Conservation (phyloP, 1,284 basidiomycete species). For the Cryptococcus sp. region DNA sequence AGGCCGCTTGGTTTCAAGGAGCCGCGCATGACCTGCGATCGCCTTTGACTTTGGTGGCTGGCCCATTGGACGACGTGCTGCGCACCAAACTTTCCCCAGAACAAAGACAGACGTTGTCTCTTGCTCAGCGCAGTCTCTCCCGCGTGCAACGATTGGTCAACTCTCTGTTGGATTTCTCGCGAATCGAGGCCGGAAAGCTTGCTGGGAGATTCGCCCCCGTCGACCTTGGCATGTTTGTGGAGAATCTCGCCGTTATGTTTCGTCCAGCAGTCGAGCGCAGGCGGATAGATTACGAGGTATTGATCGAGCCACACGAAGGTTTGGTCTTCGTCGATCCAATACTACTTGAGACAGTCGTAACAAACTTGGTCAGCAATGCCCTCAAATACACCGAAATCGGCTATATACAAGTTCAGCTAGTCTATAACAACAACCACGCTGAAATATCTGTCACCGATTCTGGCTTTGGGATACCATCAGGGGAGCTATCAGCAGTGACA, state of each 20-base stretch:
- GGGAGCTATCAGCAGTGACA: constrained; percentile 29
- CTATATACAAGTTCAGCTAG: constrained; percentile 36
- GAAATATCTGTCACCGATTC: constrained; percentile 50
- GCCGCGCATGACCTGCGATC: constrained; percentile 52
- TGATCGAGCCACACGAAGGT: constrained; percentile 36
- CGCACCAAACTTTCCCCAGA: constrained; percentile 11
- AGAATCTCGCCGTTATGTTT: constrained; percentile 52
- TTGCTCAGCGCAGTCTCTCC: constrained; percentile 47
- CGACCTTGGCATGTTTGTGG: constrained; percentile 45
- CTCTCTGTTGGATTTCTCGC: constrained; percentile 49
- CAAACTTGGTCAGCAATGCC: constrained; percentile 51
- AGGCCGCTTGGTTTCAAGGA: constrained; percentile 49
- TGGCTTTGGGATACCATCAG: constrained; percentile 50
- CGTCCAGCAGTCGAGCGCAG: constrained; percentile 36
- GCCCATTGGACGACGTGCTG: constrained; percentile 46
- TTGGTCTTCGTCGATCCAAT: constrained; percentile 48
- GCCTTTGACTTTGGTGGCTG: constrained; percentile 46
- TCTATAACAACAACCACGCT: constrained; percentile 29
- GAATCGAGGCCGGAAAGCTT: constrained; percentile 47
- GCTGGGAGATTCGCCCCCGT: constrained; percentile 46
- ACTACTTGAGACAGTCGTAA: constrained; percentile 52
- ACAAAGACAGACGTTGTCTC: constrained; percentile 33
- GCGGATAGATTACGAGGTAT: constrained; percentile 40
- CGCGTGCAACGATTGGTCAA: constrained; percentile 47
- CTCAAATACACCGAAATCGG: constrained; percentile 48